Base-by-base conservation (phyloP, 768 basidiomycete genomes). In the Amanita pallidorosea region DNA sequence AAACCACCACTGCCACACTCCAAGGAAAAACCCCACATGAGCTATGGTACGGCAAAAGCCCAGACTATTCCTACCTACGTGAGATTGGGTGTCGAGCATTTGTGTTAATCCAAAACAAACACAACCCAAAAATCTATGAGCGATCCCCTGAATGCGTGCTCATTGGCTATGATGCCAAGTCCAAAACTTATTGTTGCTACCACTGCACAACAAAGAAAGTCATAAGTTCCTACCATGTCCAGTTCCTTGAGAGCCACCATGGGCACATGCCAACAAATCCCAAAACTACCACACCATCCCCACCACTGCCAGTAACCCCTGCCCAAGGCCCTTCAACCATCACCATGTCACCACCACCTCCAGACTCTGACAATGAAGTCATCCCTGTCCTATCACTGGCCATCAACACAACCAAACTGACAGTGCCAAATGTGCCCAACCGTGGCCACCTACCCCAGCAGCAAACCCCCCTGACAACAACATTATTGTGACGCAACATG, bases 61-160 rank as follows among this genome's bases (percentile, higher is more conserved):
- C 60, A 8, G 56, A 68, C 23, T 55, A 62, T 11, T 57, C 59
- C 0, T 56, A 67, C 37, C 45, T 68, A 15, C 55, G 57, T 2
- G 62, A 65, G 41, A 64, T 67, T 23, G 63, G 67, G 64, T 20
- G 62, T 31, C 52, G 55, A 0, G 56, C 59, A 0, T 68, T 62
- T 36, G 59, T 62, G 0, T 57, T 64, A 0, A 59, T 61, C 2
- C 61, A 56, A 9, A 41, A 45, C 18, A 54, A 52, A 18, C 49
- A 60, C 5, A 64, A 66, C 33, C 65, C 61, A 1, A 66, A 67
- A 44, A 48, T 46, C 27, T 46, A 46, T 18, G 45, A 46, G 33
- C 27, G 9, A n/a, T 47, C 46, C 18, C 7, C 35, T 35, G 46
- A 47, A 47, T 47, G 46, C 15, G 46, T 47, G 3, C 31, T 47